Evolutionary conservation across 306 rosid species (phyloP).

Genomic region (Sesbania bispinosa): DNA sequence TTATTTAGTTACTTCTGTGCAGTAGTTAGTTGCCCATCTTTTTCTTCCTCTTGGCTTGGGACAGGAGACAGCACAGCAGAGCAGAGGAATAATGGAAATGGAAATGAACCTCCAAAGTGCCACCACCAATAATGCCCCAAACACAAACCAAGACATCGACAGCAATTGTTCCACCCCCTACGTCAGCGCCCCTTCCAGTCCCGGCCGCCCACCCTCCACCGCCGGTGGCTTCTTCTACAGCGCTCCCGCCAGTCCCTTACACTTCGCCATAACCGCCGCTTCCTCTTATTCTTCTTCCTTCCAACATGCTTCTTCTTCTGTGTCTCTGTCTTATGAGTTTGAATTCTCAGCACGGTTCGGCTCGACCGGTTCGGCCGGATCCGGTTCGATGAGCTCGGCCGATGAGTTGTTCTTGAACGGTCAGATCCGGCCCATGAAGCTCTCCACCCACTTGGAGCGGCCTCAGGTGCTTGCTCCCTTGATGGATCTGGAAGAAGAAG

Average conservation of each 20-base stretch:
- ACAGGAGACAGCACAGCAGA: too few relatives aligned
- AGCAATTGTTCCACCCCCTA: slow-evolving; percentile 92
- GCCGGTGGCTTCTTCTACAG: slow-evolving; percentile 85
- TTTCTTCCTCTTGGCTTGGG: too few relatives aligned
- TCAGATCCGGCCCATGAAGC: slow-evolving; percentile 96
- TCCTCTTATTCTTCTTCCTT: slow-evolving; percentile 23
- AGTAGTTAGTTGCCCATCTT: too few relatives aligned
- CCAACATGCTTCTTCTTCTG: slow-evolving; percentile 15
- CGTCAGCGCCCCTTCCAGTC: slow-evolving; percentile 96
- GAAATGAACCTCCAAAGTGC: slow-evolving; percentile 27
- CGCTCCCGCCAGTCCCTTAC: slow-evolving; percentile 96
- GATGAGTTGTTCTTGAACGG: slow-evolving; percentile 93
- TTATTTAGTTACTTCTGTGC: too few relatives aligned
- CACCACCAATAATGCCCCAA: slow-evolving; percentile 32
- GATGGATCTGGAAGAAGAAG: slow-evolving; percentile 68
- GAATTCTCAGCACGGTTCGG: slow-evolving; percentile 84
- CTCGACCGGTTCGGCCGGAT: slow-evolving; percentile 25
- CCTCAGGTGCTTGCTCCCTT: slow-evolving; percentile 78
- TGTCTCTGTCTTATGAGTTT: slow-evolving; percentile 59
- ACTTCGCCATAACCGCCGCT: slow-evolving; percentile 51
- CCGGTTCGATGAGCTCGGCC: slow-evolving; percentile 87
- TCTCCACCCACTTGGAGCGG: slow-evolving; percentile 65
- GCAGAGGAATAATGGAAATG: too few relatives aligned
- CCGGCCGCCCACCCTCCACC: slow-evolving; percentile 46
- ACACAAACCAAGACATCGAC: slow-evolving; percentile 45